These are phyloP conservation scores for Daldinia decipiens DNA, from an alignment of 495 filamentous ascomycete species.

Conservation along the genomic window DNA sequence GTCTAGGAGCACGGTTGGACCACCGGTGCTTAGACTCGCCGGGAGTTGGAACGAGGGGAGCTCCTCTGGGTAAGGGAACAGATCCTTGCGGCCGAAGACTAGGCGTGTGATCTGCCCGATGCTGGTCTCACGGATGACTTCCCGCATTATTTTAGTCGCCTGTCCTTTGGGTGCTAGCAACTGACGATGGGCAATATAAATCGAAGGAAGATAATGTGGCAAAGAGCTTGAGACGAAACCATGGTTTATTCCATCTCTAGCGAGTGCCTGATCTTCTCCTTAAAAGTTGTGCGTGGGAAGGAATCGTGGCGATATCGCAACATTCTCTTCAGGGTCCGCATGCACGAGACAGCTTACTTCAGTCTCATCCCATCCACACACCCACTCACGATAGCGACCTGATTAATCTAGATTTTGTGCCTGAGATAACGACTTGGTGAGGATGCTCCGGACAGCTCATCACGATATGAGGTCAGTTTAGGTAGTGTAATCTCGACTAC, in stretches of 20 bases:
- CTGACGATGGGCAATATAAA: background rate
- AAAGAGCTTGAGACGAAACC: constrained; percentile 11
- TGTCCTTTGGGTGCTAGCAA: background rate
- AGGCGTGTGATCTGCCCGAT: constrained; percentile 64
- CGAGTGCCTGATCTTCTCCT: constrained; percentile 3
- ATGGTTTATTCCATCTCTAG: background rate
- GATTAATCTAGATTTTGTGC: constrained; percentile 16
- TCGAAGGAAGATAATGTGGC: constrained; percentile 4
- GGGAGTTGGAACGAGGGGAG: constrained; percentile 61
- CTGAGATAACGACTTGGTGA: constrained; percentile 22
- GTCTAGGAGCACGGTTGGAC: constrained; percentile 58
- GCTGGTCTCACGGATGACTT: constrained; percentile 62
- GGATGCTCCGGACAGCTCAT: constrained; percentile 7
- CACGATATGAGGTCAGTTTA: background rate
- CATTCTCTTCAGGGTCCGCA: constrained; percentile 5
- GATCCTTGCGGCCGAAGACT: constrained; percentile 57
- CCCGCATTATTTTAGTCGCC: constrained; percentile 38
- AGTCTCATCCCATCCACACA: constrained; percentile 18
- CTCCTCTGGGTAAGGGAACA: constrained; percentile 66
- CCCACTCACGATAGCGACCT: constrained; percentile 5
- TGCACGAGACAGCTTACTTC: constrained; percentile 27
- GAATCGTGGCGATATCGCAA: constrained; percentile 30
- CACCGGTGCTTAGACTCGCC: constrained; percentile 53
- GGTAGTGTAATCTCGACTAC: constrained; percentile 6
- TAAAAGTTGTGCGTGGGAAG: background rate